These are phyloP conservation scores for Dacryopinax primogenitus DNA, from an alignment of 768 basidiomycete genomes.

Conservation along the genomic window DNA sequence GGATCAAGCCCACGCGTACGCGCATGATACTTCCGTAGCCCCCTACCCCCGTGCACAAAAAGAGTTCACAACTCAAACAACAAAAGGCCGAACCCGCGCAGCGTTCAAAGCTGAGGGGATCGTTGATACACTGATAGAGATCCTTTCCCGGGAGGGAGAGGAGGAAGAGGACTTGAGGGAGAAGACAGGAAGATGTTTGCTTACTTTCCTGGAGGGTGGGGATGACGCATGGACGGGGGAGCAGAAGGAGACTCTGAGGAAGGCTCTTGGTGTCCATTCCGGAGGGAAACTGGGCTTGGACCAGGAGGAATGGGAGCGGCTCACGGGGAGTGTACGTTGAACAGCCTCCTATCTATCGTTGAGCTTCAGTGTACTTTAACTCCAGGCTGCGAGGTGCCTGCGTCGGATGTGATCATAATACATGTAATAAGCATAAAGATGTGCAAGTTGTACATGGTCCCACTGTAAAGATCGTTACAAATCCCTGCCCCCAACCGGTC, in stretches of 20 bases:
- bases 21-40: slow-evolving; percentile 6
- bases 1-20: background rate
- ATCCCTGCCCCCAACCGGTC: background rate
- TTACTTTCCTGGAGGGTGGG: slow-evolving; percentile 14
- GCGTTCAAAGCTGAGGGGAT: slow-evolving; percentile 10
- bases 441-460: background rate
- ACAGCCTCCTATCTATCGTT: too few species aligned
- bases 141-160: slow-evolving; percentile 34
- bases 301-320: slow-evolving; percentile 22
- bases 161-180: slow-evolving; percentile 53
- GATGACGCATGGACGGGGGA: slow-evolving; percentile 10
- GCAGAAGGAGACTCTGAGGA: background rate
- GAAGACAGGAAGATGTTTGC: slow-evolving; percentile 27
- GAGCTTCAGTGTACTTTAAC: too few species aligned
- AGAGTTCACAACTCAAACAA: slow-evolving; percentile 2
- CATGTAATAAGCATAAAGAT: too few species aligned
- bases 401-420: too few species aligned
- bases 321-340: slow-evolving; percentile 16
- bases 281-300: slow-evolving; percentile 22
- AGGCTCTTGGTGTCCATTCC: too few species aligned
- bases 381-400: too few species aligned
- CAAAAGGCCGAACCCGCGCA: slow-evolving; percentile 6
- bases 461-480: background rate
- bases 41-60: slow-evolving; percentile 10
- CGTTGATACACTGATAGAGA: background rate